Evolutionary conservation across 23 red algal genomes (phyloP).

Genomic region (Gracilaria domingensis): DNA sequence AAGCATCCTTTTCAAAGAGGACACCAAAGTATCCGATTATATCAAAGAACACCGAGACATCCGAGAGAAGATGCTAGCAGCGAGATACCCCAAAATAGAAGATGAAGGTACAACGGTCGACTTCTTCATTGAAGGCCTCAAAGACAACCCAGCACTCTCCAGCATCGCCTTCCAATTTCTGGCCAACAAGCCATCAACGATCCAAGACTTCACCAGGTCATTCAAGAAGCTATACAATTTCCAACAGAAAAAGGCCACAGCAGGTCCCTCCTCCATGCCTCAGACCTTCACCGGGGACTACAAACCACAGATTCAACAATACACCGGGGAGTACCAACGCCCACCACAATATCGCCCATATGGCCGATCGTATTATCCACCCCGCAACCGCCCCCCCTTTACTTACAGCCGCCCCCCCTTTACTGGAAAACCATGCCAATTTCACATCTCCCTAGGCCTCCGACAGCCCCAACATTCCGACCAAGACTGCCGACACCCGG

Average conservation of each 20-base stretch:
- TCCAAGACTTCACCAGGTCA: background rate
- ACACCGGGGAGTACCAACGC: background rate
- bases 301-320: background rate
- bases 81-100: constrained; percentile 14
- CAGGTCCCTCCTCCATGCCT: background rate
- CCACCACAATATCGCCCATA: too few species aligned
- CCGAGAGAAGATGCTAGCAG: constrained; percentile 7
- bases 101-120: constrained; percentile 5
- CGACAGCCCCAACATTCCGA: background rate
- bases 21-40: background rate
- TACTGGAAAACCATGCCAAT: background rate
- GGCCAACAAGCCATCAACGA: background rate
- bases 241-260: background rate
- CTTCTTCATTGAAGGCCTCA: background rate
- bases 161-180: background rate
- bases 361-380: background rate
- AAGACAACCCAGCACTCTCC: background rate
- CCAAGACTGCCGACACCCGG: background rate
- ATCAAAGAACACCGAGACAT: background rate
- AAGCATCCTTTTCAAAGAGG: background rate
- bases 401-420: background rate
- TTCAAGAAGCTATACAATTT: background rate
- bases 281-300: background rate
- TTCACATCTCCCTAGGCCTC: background rate
- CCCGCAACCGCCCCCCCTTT: background rate